phyloP scores from a whole-genome alignment of 2,329 filamentous ascomycete species.

The Exophiala sideris region DNA sequence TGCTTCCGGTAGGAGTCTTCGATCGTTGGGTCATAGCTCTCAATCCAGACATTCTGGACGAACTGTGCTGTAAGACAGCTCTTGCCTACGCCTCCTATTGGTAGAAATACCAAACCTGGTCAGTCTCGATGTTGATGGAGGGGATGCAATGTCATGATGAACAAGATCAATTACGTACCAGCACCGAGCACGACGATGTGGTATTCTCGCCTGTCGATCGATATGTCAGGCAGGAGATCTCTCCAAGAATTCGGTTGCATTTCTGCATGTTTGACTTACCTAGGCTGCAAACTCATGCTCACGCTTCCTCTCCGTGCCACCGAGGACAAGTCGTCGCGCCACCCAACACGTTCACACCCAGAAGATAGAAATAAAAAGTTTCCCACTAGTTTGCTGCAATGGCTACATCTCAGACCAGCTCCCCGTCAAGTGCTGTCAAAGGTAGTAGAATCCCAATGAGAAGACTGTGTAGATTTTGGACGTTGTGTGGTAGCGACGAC shows the following conservation, averaged over 20 bases:
- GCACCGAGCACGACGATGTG: slow-evolving; percentile 79
- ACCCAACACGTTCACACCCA: not conserved
- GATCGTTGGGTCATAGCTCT: slow-evolving; percentile 84
- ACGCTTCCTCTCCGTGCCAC: not conserved
- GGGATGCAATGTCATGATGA: not conserved
- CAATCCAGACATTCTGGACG: slow-evolving; percentile 91
- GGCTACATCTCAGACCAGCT: slow-evolving; percentile 9
- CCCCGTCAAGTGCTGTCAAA: not conserved
- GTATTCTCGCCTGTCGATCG: slow-evolving; percentile 63
- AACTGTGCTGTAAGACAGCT: slow-evolving; percentile 92
- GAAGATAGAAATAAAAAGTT: not conserved
- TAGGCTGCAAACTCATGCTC: slow-evolving; percentile 28
- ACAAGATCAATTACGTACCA: slow-evolving; percentile 50
- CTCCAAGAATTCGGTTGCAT: not conserved
- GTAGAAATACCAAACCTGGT: slow-evolving; percentile 6
- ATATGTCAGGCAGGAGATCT: not conserved
- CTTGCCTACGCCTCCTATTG: slow-evolving; percentile 79
- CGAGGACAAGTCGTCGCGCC: not conserved
- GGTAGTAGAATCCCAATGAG: not conserved
- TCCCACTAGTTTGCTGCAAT: not conserved
- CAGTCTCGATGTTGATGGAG: not conserved
- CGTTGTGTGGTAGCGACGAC: not conserved
- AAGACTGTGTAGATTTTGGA: no score
- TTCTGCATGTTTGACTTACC: slow-evolving; percentile 15
- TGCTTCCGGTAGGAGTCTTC: slow-evolving; percentile 86